A percentile compares a stretch with the other conserved stretches of the same genome.
Evolutionary conservation across 768 basidiomycete genomes (phyloP).

Genomic region (Rhodosporidiobolus odoratus): DNA sequence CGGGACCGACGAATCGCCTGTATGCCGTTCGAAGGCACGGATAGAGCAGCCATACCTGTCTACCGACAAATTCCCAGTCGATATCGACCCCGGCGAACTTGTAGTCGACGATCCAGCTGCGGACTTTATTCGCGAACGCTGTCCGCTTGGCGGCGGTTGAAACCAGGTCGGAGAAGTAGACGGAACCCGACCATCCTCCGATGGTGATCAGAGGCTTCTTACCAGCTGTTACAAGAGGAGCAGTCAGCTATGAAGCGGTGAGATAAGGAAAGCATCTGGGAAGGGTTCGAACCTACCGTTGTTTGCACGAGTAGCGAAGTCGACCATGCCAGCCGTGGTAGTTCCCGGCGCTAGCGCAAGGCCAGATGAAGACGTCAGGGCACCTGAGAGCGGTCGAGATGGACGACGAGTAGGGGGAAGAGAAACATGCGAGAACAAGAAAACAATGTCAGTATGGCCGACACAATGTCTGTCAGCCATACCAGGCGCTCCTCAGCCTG

Average conservation of each 20-base stretch:
- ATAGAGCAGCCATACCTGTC: too few species aligned
- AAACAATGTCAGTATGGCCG: background rate
- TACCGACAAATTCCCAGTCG: conserved; percentile 48
- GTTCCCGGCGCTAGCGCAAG: conserved; percentile 3
- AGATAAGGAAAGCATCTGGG: background rate
- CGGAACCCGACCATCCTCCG: conserved; percentile 25
- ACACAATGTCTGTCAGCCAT: too few species aligned
- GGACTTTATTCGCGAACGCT: conserved; percentile 17
- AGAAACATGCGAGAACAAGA: background rate
- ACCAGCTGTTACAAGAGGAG: background rate
- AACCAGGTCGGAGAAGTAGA: conserved; percentile 28
- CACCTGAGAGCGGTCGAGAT: background rate
- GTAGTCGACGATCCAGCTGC: conserved; percentile 5
- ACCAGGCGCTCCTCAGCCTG: too few species aligned
- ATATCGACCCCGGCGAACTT: conserved; percentile 11
- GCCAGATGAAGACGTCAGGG: conserved; percentile 4
- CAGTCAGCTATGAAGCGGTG: accelerated
- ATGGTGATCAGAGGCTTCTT: conserved; percentile 14
- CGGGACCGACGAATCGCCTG: background rate
- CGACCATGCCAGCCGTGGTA: background rate
- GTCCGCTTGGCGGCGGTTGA: conserved; percentile 8
- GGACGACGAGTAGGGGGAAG: background rate
- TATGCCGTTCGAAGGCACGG: too few species aligned
- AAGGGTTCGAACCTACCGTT: background rate
- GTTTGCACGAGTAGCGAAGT: background rate